Conservation (phyloP, 2,329 filamentous ascomycete genomes). For the Colletotrichum limetticola region DNA sequence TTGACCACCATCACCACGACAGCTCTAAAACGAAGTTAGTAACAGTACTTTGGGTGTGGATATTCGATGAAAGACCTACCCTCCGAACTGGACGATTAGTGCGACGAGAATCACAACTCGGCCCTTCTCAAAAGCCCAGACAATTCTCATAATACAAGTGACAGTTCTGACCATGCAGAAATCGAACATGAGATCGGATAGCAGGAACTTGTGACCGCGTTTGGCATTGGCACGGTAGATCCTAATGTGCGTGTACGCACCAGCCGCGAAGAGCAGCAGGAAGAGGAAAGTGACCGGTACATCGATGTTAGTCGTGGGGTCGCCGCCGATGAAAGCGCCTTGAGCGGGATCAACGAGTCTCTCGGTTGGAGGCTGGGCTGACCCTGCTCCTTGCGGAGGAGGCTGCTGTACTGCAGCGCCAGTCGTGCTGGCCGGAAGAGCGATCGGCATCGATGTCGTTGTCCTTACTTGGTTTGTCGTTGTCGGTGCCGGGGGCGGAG, state of each 20-base stretch:
- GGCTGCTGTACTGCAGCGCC: background rate
- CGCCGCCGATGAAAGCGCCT: slow-evolving; percentile 26
- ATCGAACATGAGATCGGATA: slow-evolving; percentile 50
- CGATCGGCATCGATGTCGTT: background rate
- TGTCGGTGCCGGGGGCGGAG: background rate
- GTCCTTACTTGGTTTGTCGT: background rate
- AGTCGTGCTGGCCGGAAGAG: slow-evolving; percentile 24
- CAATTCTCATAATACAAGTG: slow-evolving; percentile 49
- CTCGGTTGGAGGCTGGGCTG: background rate
- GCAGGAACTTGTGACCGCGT: slow-evolving; percentile 50
- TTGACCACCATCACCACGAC: slow-evolving; percentile 50
- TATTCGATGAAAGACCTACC: slow-evolving; percentile 22
- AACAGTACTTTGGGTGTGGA: too few species aligned
- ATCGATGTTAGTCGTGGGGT: slow-evolving; percentile 35
- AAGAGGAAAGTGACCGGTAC: slow-evolving; percentile 40
- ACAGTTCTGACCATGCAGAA: slow-evolving; percentile 49
- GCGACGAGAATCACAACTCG: slow-evolving; percentile 46
- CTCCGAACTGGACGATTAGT: slow-evolving; percentile 49
- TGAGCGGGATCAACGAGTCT: slow-evolving; percentile 20
- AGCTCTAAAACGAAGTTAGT: slow-evolving; percentile 50
- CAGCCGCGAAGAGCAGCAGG: slow-evolving; percentile 40
- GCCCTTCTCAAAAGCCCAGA: slow-evolving; percentile 44
- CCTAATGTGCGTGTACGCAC: slow-evolving; percentile 40
- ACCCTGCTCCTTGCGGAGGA: background rate
- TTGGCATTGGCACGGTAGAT: slow-evolving; percentile 44